Conservation (phyloP, 495 filamentous ascomycete genomes). For the Penicillium atrosanguineum region DNA sequence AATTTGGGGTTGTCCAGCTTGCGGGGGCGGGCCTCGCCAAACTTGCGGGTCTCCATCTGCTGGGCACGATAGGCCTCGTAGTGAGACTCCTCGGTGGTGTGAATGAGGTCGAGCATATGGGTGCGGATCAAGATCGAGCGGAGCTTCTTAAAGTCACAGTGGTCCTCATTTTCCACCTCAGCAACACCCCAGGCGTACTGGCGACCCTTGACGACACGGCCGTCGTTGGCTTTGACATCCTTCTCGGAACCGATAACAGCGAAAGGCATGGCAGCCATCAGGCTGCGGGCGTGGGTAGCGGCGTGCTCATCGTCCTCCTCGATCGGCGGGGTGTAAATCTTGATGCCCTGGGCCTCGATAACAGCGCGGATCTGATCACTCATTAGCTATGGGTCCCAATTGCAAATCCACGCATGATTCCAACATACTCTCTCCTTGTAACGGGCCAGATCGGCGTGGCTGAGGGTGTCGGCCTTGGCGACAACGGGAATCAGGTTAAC, state of each 20-base stretch:
- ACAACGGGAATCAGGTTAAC: conserved; percentile 98
- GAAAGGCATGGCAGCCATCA: conserved; percentile 97
- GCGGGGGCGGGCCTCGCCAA: conserved; percentile 91
- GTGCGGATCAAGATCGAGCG: conserved; percentile 98
- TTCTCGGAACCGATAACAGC: conserved; percentile 99
- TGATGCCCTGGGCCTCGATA: conserved; percentile 97
- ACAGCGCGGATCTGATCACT: conserved; percentile 77
- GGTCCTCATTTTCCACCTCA: conserved; percentile 98
- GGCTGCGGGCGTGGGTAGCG: conserved; percentile 84
- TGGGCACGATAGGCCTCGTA: conserved; percentile 98
- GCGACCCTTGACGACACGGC: conserved; percentile 94
- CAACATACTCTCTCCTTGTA: conserved; percentile 86
- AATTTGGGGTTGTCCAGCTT: conserved; percentile 99
- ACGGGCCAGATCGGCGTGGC: conserved; percentile 80
- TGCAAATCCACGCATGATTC: conserved; percentile 4
- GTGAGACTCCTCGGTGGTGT: conserved; percentile 98
- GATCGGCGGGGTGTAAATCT: conserved; percentile 95
- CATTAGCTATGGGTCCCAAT: not conserved
- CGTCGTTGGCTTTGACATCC: conserved; percentile 94
- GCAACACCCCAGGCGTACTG: conserved; percentile 99
- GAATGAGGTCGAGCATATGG: conserved; percentile 99
- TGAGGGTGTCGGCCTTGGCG: conserved; percentile 97
- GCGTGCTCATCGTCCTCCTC: conserved; percentile 98
- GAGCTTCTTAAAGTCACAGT: conserved; percentile 99
- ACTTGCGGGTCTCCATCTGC: conserved; percentile 99